Base-by-base conservation (phyloP, 805 yeast species). In the Pichia insulana region DNA sequence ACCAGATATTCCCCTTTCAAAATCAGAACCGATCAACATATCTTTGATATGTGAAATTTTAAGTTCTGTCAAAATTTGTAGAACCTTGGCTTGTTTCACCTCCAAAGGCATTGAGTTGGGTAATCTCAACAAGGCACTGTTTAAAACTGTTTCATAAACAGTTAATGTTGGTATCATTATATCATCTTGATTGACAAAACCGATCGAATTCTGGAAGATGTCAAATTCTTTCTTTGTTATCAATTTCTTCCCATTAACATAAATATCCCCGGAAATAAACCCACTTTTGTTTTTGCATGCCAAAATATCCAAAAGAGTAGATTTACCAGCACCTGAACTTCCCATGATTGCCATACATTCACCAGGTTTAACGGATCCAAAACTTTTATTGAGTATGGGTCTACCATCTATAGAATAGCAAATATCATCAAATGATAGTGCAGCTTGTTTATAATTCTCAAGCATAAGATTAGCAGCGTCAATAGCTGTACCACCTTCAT, bases 261-360 rank as follows among this genome's bases (percentile, higher is more conserved):
- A 75, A 11, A 90, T 74, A 2, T 65, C 57, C n/a, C 96, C 97
- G 1, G 67, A 51, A 9, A 77, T 71, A 1, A 50, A 48, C 2
- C 98, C 98, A 28, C 79, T 71, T 56, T 90, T 92, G 56, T 79
- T 75, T 57, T 90, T 92, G 37, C 81, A 83, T 0, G 97, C 97
- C 43, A 92, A 66, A 45, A 92, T 88, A 57, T 92, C 98, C 40
- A 92, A 66, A 34, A 92, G 64, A 0, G 98, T 90, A 1, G 98
- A 90, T 58, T 92, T 92, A 40, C 98, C 98, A 12, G 98, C 97
- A 39, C 98, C 98, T 0, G 97, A 89, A 1, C 97, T 97, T 35
- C 98, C 98, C 95, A 92, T 86, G 34, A 92, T 87, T 0, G 98
- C 97, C 58, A 88, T 61, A 47, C 95, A 83, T 58, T 88, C 88